Base-by-base conservation (phyloP, 1,284 basidiomycete genomes). In the Amylostereum areolatum region DNA sequence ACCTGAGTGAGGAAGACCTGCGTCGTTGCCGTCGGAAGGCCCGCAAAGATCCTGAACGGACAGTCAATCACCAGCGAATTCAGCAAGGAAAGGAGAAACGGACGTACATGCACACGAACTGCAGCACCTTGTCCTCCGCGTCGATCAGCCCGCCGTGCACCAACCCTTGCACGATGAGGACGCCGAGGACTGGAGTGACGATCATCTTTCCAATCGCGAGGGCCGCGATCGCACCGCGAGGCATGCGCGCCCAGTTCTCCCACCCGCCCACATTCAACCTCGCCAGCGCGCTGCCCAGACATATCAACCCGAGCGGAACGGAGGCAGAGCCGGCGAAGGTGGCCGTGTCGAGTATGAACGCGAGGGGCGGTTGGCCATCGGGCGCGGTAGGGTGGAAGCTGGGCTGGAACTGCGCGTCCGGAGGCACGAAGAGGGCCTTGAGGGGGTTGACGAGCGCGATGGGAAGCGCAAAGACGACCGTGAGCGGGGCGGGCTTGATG, bases 271-370 rank as follows among this genome's bases (percentile, higher is more conserved):
- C 62, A 36, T 76, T 71, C 47, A 92, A 61, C 37, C 85, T 70
- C 0, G 89, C 87, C 28, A 92, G 74, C 1, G 84, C 82, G 0
- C 83, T 82, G 0, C 91, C 91, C 1, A 92, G 70, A 25, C 82
- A 80, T 10, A 90, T 76, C 30, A 93, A 66, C 1, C 83, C 85
- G 1, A 89, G 62, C 0, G 90, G 90, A 1, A 92, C 80, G 1
- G 80, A 79, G 0, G 88, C 85, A 0, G 67, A 80, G 1, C 89
- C 89, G 9, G 91, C 71, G 59, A 92, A 92, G 1, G 66, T 67
- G 0, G 83, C 69, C 0, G 84, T 81, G 51, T 88, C 81, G 39
- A 84, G 60, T 30, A 88, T 51, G 55, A 88, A 82, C 0, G 80
- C 74, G 12, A 92, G 73, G 0, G 89, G 89, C 1, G 89, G 87